Base-by-base conservation (phyloP, 2,329 filamentous ascomycete genomes). In the Ophiocordyceps camponoti-saundersi region DNA sequence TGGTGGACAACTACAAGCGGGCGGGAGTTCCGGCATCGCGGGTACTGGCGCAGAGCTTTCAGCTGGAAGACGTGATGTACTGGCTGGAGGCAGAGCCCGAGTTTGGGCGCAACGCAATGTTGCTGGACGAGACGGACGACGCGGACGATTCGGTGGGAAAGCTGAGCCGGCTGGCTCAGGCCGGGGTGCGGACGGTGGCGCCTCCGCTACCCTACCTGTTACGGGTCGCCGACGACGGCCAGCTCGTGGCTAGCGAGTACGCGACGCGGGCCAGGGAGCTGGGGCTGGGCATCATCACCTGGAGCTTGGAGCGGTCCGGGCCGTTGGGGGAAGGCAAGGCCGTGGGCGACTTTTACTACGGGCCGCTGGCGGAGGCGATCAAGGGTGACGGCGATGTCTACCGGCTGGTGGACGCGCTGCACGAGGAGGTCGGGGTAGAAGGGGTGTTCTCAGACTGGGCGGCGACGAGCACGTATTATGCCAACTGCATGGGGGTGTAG, bases 371-470 rank as follows among this genome's bases (percentile, higher is more conserved):
- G 6, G 69, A 76, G 44, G 61, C 70, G 1, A 71, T 78, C 44
- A 68, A 70, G 47, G 73, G 72, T 34, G 80, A 85, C 52, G 80
- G 81, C 2, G 79, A 85, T 50, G 71, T 80, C 55, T 84, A 75
- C 56, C 73, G 69, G 23, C 66, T 84, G n/a, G 58, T 85, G 36
- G 73, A 85, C 53, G 77, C 82, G 1, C 62, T 86, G 49, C 73
- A 68, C 2, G 66, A 70, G 52, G 63, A 84, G 53, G 73, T 85
- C 11, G 72, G 73, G 1, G 73, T 82, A 15, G 60, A 65, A 29
- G 78, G 69, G 5, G 69, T 85, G 50, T 85, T 85, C 54, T 72
- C 73, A 4, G 82, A 85, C 58, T 85, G 81, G 82, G 73, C 74
- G 16, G 75, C 77, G 12, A 82, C 80, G 0, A 72, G 77, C 8